phyloP scores from a whole-genome alignment of 805 yeast genomes.

The Wickerhamomyces pijperi region DNA sequence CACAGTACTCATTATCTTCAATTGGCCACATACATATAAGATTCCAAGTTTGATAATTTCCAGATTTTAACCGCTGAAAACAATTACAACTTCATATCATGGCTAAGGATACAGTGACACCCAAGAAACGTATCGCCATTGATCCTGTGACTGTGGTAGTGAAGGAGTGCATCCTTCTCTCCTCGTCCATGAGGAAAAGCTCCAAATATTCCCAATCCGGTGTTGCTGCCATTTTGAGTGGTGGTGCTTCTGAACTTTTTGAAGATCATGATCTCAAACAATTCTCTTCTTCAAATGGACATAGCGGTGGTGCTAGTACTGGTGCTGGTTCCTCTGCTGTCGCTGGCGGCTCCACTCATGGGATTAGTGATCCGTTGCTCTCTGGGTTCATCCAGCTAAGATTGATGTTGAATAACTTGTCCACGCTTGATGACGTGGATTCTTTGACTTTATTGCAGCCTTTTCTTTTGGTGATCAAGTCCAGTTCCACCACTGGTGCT shows the following conservation, averaged over 20 bases:
- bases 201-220: slow-evolving; percentile 68
- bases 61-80: no score
- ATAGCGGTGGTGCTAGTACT: background rate
- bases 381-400: slow-evolving; percentile 74
- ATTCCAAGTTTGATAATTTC: no score
- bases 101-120: no score
- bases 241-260: slow-evolving; percentile 40
- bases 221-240: slow-evolving; percentile 77
- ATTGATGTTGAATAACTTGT: slow-evolving; percentile 49
- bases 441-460: slow-evolving; percentile 75
- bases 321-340: slow-evolving; percentile 15
- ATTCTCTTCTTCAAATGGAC: slow-evolving; percentile 11
- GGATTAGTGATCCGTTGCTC: slow-evolving; percentile 42
- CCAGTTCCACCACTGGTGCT: slow-evolving; percentile 76
- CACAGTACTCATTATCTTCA: no score
- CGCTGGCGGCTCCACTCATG: no score
- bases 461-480: slow-evolving; percentile 69
- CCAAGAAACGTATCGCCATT: slow-evolving; percentile 26
- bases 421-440: slow-evolving; percentile 46
- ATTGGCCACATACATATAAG: no score
- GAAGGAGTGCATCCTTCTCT: slow-evolving; percentile 77
- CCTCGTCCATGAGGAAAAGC: slow-evolving; percentile 83
- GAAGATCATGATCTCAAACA: slow-evolving; percentile 28
- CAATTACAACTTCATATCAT: background rate
- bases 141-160: slow-evolving; percentile 77